Base-by-base conservation (phyloP, 116 monocot genomes). In the Iris pallida region DNA sequence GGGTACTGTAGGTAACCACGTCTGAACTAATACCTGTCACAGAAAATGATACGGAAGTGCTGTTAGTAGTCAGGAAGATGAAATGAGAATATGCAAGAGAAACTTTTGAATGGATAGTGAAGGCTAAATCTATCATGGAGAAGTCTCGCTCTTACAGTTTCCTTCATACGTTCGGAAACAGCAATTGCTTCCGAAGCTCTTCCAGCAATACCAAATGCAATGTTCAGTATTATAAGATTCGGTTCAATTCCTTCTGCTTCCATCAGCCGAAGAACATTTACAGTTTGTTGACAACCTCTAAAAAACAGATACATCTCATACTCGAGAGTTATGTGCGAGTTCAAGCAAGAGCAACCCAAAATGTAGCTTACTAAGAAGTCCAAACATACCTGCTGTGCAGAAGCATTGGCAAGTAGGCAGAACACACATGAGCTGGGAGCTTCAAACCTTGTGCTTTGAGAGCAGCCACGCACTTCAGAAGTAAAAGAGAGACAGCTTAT, bases 191-290 rank as follows among this genome's bases (percentile, higher is more conserved):
- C 93, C 58, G 80, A 61, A 70, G 82, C 76, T 66, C 93, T 82
- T 68, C 84, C 87, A 64, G 87, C 90, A 76, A 80, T 79, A 55
- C 90, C 84, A 82, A 93, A 93, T 65, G 93, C 90, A 63, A 84
- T 82, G 68, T 93, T 93, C 57, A 93, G 71, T 87, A 90, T 93
- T 80, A 89, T 79, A 70, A 93, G 83, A 51, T 93, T 93, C 45
- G 75, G 82, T 42, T 93, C 93, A 76, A 87, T 84, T 54, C 87
- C 93, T 80, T 89, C 93, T 52, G 51, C 76, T 71, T 93, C 93
- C 93, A 93, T 93, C 71, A 87, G 58, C 69, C 58, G 63, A 65
- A 93, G 78, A 59, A 93, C 78, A 45, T 73, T 82, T 13, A 93
- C 80, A 42, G 93, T 82, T 86, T 93, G 79, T 73, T 93, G 82